Base-by-base conservation (phyloP, 371 early-diverging fungal species). In the Fennellomyces sp. region DNA sequence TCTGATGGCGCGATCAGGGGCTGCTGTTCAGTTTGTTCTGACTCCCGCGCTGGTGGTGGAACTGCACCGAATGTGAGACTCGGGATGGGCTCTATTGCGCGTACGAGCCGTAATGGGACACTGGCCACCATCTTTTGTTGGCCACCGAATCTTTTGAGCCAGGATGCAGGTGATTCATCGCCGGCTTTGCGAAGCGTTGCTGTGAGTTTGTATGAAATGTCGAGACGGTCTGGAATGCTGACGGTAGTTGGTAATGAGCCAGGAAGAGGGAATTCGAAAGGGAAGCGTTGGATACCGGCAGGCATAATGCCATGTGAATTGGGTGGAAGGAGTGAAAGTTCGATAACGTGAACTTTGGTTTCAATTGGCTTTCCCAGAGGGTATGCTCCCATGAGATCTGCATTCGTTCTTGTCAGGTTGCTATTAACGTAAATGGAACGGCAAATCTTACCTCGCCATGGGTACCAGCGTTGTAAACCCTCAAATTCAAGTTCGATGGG, bases 231-330 rank as follows among this genome's bases (percentile, higher is more conserved):
- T 17, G 60, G 58, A 25, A 77, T 77, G 15, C 29, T 39, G 27
- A 66, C 25, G 17, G 65, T 69, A 13, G 68, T 58, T 28, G 78
- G 78, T 19, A 77, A 29, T 3, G 72, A 63, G 13, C 75, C 58
- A 35, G 78, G 72, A 4, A 77, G 65, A 27, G 78, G 75, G 33
- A 77, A 74, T 55, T 77, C 78, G 47, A 77, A 77, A 17, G 78
- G 78, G 28, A 77, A 77, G 23, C 78, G 64, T 23, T 77, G 78
- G 8, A 67, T 56, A 7, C 78, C 78, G 10, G 75, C 64, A 23
- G 78, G 75, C 68, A 77, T 77, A 3, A 74, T 62, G 2, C 78
- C 78, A 48, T 70, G 60, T 15, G 66, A 48, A 31, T 74, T 74
- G 36, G 75, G 78, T 13, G 78, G 78, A 11, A 72, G 38, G 11